These are phyloP conservation scores for Melampsora medusae DNA, from an alignment of 1,284 basidiomycete genomes.

Conservation along the genomic window DNA sequence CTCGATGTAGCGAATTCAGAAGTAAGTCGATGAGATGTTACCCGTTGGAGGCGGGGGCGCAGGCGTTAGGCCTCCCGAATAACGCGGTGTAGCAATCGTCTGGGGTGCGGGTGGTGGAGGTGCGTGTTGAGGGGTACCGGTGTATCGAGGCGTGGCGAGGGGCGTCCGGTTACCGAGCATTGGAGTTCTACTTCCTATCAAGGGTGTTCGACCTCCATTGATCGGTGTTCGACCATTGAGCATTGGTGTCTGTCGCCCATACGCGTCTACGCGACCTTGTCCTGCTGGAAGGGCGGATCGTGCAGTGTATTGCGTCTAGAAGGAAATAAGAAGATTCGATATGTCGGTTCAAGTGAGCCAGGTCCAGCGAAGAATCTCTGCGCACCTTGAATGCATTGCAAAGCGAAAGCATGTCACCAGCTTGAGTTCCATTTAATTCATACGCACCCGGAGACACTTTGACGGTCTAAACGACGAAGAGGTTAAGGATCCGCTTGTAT, in stretches of 20 bases:
- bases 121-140: background rate
- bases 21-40: background rate
- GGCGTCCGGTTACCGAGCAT: slow-evolving; percentile 22
- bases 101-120: slow-evolving; percentile 32
- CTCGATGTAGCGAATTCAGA: background rate
- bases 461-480: slow-evolving; percentile 31
- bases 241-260: slow-evolving; percentile 43
- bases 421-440: slow-evolving; percentile 79
- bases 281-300: slow-evolving; percentile 35
- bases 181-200: slow-evolving; percentile 35
- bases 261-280: slow-evolving; percentile 21
- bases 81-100: slow-evolving; percentile 4
- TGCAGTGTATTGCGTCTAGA: slow-evolving; percentile 43
- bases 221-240: slow-evolving; percentile 38
- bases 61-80: slow-evolving; percentile 10
- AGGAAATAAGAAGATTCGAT: background rate
- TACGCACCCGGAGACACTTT: slow-evolving; percentile 46
- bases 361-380: background rate
- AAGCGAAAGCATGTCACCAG: slow-evolving; percentile 81
- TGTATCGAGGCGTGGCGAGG: slow-evolving; percentile 36
- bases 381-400: slow-evolving; percentile 92
- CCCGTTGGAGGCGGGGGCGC: slow-evolving; percentile 32
- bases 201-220: slow-evolving; percentile 33
- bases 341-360: too few species aligned
- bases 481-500: slow-evolving; percentile 11